These are phyloP conservation scores for Tricharina praecox DNA, from an alignment of 495 filamentous ascomycete genomes.

Conservation along the genomic window DNA sequence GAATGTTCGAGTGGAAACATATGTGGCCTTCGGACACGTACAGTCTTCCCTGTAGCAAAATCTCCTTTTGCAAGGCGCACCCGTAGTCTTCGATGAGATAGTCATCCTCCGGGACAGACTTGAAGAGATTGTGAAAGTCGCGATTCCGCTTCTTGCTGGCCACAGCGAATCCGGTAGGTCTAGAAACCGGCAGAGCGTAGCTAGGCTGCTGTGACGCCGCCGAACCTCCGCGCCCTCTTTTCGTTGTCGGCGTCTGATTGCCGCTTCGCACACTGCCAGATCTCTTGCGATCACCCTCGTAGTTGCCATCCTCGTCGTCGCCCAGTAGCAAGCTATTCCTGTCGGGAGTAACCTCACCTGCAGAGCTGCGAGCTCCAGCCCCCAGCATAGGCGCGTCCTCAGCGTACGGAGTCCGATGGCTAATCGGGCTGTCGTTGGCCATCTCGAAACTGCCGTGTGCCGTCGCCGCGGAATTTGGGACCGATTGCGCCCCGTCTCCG, in stretches of 20 bases:
- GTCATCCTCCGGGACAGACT: conserved; percentile 93
- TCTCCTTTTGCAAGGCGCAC: conserved; percentile 87
- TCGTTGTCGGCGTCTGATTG: conserved; percentile 6
- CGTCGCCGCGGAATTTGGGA: conserved; percentile 17
- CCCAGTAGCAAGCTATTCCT: conserved; percentile 31
- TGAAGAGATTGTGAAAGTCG: conserved; percentile 86
- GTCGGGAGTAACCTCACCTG: conserved; percentile 17
- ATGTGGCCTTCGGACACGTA: conserved; percentile 96
- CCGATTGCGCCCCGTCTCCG: conserved; percentile 1
- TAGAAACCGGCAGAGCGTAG: conserved; percentile 38
- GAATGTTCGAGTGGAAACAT: conserved; percentile 97
- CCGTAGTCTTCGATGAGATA: conserved; percentile 98
- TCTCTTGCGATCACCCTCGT: conserved; percentile 43
- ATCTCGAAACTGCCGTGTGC: conserved; percentile 14
- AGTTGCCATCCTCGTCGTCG: conserved; percentile 38
- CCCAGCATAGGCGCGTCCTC: conserved; percentile 19
- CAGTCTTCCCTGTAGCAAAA: conserved; percentile 79
- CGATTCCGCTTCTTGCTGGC: conserved; percentile 89
- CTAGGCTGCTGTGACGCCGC: conserved; percentile 58
- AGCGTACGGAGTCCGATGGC: conserved; percentile 18
- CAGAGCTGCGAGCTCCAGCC: conserved; percentile 7
- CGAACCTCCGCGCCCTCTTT: conserved; percentile 61
- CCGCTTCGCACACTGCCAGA: conserved; percentile 60
- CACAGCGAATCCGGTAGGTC: conserved; percentile 86
- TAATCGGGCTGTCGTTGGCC: conserved; percentile 14